Evolutionary conservation across 306 rosid species (phyloP), one percentile per base, ranked within the genome.

Genomic region (Pyrus communis): DNA sequence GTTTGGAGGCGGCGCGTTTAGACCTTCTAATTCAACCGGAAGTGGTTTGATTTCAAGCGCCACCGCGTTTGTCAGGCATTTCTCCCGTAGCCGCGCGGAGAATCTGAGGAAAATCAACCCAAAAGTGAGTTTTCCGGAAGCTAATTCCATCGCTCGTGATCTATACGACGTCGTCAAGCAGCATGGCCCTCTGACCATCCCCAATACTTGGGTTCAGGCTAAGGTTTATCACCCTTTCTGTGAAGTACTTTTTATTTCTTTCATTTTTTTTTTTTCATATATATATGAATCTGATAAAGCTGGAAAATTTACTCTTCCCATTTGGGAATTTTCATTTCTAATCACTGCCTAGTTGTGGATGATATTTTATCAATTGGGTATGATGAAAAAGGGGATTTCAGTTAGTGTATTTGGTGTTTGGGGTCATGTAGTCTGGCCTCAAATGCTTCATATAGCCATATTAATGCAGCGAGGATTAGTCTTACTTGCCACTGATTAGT

Each of bases 51-150:
- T 74, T 3, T 15, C 42, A 60, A 27, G 21, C 5, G 72, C 43
- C 38, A 25, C 10, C 55, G 72, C 75, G 67, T 75, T 86, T 9
- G 75, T 77, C 43, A 81, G 90, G 82, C 75, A 73, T 74, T 86
- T 86, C 79, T 86, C 87, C 11, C 75, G 84, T 30, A 77, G 78
- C 46, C 83, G 90, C 3, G 88, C 82, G 1, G 88, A 87, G 78
- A 87, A 87, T 80, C 65, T 87, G 46, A 75, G 90, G 60, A 87
- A 87, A 25, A 84, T 87, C 33, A 84, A 87, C 40, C 90, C 90
- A 4, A 84, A 70, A 58, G 81, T 84, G 58, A 77, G 82, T 13
- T 82, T 80, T 19, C 88, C 79, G 43, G 90, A 84, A 77, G 90
- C 90, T 7, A 79, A 85, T 19, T 59, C 74, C 18, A 81, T 87